Conservation (phyloP, 192 early-diverging fungal genomes). For the Backusella macrospora region DNA sequence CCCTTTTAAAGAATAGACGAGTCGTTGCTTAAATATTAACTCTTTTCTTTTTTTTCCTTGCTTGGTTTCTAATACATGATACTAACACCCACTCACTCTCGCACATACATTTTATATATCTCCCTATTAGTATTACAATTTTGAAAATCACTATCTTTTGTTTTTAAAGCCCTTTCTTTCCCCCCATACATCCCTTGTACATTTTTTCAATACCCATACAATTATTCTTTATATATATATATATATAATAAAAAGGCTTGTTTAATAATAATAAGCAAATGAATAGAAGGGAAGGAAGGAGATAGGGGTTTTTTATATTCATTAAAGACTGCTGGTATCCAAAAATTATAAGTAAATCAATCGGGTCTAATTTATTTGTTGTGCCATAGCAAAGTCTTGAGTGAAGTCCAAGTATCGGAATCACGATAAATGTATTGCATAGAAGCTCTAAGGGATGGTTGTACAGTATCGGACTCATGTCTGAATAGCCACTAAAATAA, state of each 20-base stretch:
- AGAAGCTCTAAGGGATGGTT: constrained; percentile 88
- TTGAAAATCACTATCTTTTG: background rate
- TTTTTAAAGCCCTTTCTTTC: background rate
- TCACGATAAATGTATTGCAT: constrained; percentile 97
- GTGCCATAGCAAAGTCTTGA: constrained; percentile 80
- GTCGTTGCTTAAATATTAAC: background rate
- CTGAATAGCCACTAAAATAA: constrained; percentile 74
- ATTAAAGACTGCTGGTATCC: background rate
- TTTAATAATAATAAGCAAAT: background rate
- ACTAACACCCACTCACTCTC: background rate
- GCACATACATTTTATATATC: background rate
- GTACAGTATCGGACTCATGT: constrained; percentile 84
- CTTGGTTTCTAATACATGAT: background rate
- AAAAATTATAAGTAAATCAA: background rate
- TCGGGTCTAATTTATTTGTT: constrained; percentile 63
- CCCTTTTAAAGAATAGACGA: constrained; percentile 47
- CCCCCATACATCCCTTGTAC: background rate
- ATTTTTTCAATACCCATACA: background rate
- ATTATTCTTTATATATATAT: background rate
- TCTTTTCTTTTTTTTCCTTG: background rate
- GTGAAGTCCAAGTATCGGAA: constrained; percentile 76
- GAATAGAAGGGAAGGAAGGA: background rate
- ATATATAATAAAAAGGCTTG: background rate
- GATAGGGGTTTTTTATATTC: background rate
- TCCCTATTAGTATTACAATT: background rate